Conservation (phyloP, 108 stramenopile genomes). For the Epithemia pelagica region DNA sequence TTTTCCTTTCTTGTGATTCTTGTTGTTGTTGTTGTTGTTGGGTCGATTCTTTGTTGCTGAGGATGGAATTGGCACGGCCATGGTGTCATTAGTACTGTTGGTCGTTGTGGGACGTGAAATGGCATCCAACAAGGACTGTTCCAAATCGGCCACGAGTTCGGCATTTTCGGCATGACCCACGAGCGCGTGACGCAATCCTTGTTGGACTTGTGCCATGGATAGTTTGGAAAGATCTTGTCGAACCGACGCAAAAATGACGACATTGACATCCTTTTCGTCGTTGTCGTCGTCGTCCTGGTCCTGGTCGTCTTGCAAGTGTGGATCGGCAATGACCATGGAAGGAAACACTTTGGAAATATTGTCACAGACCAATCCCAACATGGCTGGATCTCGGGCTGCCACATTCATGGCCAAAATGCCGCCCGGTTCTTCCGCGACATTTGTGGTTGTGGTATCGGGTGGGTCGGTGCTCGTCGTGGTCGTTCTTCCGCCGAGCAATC, state of each 20-base stretch:
- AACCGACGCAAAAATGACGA: constrained; percentile 15
- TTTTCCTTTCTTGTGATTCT: background rate
- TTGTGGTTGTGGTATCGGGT: background rate
- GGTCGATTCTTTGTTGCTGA: background rate
- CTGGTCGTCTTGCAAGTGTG: background rate
- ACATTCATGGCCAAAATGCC: constrained; percentile 17
- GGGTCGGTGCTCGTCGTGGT: background rate
- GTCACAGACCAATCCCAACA: constrained; percentile 1
- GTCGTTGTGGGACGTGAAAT: background rate
- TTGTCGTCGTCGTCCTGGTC: constrained; percentile 7
- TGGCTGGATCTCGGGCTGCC: constrained; percentile 15
- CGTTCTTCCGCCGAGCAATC: background rate
- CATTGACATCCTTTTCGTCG: constrained; percentile 10
- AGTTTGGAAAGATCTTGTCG: background rate
- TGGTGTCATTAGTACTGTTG: background rate
- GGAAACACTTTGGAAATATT: constrained; percentile 9
- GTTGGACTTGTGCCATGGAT: background rate
- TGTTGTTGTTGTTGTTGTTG: background rate
- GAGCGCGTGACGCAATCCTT: background rate
- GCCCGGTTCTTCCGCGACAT: background rate
- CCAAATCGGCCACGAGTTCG: background rate
- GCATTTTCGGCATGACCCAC: background rate
- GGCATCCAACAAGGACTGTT: background rate
- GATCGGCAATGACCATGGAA: constrained; percentile 7
- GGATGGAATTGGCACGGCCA: too few relatives aligned